A percentile compares a stretch with the other conserved stretches of the same genome.
Conservation (phyloP, 306 rosid species). For the Cucumis hystrix region DNA sequence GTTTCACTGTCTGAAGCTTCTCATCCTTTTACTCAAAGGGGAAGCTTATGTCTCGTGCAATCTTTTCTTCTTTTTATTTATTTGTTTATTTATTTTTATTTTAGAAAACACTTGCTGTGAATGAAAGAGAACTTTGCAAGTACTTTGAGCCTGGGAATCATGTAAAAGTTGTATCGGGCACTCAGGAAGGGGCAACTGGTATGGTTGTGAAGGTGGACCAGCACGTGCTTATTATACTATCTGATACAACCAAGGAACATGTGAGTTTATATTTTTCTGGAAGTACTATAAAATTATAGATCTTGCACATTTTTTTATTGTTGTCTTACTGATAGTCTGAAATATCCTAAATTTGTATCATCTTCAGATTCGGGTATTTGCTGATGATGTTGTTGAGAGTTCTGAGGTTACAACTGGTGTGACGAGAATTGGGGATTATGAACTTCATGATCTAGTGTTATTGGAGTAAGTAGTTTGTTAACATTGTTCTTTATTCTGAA, state of each 20-base stretch:
- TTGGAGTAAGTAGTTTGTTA: conserved; percentile 50
- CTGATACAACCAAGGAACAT: conserved; percentile 94
- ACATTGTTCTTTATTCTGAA: background rate
- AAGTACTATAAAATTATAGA: background rate
- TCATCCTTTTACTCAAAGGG: background rate
- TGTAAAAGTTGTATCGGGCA: conserved; percentile 88
- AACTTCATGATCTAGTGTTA: conserved; percentile 93
- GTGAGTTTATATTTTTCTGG: conserved; percentile 34
- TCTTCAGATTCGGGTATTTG: conserved; percentile 82
- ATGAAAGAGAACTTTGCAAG: conserved; percentile 87
- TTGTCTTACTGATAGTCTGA: conserved; percentile 5
- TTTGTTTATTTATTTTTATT: background rate
- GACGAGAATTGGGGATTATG: conserved; percentile 86
- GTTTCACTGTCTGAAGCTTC: background rate
- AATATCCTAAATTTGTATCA: conserved; percentile 11
- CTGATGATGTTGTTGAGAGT: conserved; percentile 99
- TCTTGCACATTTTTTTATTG: background rate
- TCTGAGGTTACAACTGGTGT: conserved; percentile 93
- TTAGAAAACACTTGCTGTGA: conserved; percentile 73
- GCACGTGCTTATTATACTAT: conserved; percentile 82
- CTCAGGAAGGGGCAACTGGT: conserved; percentile 97
- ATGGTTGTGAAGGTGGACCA: conserved; percentile 98
- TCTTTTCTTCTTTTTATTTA: background rate
- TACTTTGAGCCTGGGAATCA: conserved; percentile 97
- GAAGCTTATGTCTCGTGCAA: background rate